Evolutionary conservation across 805 yeast genomes (phyloP).

Genomic region (Dipodascopsis uninucleata): DNA sequence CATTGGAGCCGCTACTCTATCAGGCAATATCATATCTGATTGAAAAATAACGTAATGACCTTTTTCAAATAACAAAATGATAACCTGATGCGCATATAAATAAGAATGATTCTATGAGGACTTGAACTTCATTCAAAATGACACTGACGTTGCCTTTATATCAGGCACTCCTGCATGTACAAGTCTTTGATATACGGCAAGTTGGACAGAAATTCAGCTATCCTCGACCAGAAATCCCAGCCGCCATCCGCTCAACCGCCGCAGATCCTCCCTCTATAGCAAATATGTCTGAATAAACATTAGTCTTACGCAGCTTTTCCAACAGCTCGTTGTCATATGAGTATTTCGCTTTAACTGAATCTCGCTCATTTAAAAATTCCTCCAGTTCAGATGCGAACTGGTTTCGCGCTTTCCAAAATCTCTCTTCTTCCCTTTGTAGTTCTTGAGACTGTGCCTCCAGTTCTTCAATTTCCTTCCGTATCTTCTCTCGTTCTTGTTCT

Average conservation of each 20-base stretch:
- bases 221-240: slow-evolving; percentile 10
- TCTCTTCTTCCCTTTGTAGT: slow-evolving; percentile 45
- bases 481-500: slow-evolving; percentile 40
- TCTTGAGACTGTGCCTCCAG: slow-evolving; percentile 39
- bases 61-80: too few relatives aligned
- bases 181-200: too few relatives aligned
- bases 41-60: too few relatives aligned
- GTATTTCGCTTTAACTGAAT: slow-evolving; percentile 60
- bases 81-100: too few relatives aligned
- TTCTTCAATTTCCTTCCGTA: slow-evolving; percentile 48
- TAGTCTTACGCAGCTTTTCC: slow-evolving; percentile 67
- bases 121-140: too few relatives aligned
- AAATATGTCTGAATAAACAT: slow-evolving; percentile 80
- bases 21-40: too few relatives aligned
- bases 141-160: too few relatives aligned
- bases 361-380: slow-evolving; percentile 52
- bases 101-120: too few relatives aligned
- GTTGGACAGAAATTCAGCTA: too few relatives aligned
- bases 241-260: slow-evolving; percentile 23
- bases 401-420: slow-evolving; percentile 52
- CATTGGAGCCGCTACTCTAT: too few relatives aligned
- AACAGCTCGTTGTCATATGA: slow-evolving; percentile 60
- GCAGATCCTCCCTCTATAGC: slow-evolving; percentile 45
- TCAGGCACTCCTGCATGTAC: too few relatives aligned
- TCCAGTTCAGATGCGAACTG: slow-evolving; percentile 50